A percentile compares a stretch with the other conserved stretches of the same genome.
Evolutionary conservation across 2,329 filamentous ascomycete species (phyloP).

Genomic region (Colletotrichum zoysiae): DNA sequence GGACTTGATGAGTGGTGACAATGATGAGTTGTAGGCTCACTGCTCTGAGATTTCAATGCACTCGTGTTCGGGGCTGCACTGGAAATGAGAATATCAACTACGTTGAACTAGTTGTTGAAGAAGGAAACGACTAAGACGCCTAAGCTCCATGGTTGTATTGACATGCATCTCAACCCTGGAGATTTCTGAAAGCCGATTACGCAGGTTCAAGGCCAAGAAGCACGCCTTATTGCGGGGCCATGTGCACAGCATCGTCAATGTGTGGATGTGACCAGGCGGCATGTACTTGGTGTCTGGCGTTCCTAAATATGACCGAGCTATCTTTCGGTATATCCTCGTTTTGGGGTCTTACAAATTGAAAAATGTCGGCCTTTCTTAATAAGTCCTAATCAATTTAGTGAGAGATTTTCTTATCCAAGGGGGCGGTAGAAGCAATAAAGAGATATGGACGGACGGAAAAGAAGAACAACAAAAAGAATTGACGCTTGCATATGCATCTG

Average conservation of each 20-base stretch:
- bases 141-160: background rate
- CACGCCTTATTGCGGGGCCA: slow-evolving; percentile 43
- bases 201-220: slow-evolving; percentile 13
- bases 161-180: background rate
- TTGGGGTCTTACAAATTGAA: background rate
- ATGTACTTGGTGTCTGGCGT: background rate
- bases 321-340: too few species aligned
- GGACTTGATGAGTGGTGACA: background rate
- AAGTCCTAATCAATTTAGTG: too few species aligned
- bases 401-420: too few species aligned
- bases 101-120: background rate
- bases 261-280: background rate
- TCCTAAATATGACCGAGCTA: background rate
- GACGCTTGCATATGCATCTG: slow-evolving; percentile 14
- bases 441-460: background rate
- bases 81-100: background rate
- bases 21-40: background rate
- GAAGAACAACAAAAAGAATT: background rate
- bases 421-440: too few species aligned
- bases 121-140: background rate
- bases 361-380: too few species aligned
- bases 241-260: slow-evolving; percentile 14
- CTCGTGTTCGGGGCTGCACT: background rate
- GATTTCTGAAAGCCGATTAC: background rate
- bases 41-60: background rate